These are phyloP conservation scores for Schizosaccharomyces pombe DNA, from an alignment of 805 yeast species.

Conservation along the genomic window DNA sequence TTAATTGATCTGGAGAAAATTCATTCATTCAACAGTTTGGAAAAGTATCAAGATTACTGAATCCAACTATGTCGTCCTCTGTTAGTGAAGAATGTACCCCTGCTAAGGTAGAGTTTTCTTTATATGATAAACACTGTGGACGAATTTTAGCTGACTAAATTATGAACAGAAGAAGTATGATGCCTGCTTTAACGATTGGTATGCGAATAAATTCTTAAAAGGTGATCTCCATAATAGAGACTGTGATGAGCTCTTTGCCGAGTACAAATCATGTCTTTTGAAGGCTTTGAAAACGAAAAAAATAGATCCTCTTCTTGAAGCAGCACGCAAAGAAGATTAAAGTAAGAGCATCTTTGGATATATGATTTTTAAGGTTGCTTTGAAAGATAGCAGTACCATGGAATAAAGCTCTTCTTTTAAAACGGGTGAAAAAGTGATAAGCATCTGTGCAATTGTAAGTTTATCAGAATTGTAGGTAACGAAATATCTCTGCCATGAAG, in stretches of 20 bases:
- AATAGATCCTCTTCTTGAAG: slow-evolving; percentile 55
- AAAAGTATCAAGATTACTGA: background rate
- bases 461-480: no score
- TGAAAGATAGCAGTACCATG: no score
- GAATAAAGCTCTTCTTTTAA: no score
- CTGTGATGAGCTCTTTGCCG: slow-evolving; percentile 68
- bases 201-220: slow-evolving; percentile 30
- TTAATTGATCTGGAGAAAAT: no score
- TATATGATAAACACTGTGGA: background rate
- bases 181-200: slow-evolving; percentile 80
- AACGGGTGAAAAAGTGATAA: no score
- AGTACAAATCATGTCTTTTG: slow-evolving; percentile 56
- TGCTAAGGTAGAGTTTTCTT: background rate
- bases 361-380: no score
- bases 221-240: slow-evolving; percentile 31
- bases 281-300: slow-evolving; percentile 40
- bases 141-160: no score
- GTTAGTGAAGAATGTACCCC: slow-evolving; percentile 1
- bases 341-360: slow-evolving; percentile 34
- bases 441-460: no score
- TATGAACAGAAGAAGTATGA: slow-evolving; percentile 37
- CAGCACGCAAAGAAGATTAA: slow-evolving; percentile 70
- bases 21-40: no score
- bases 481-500: no score
- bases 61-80: slow-evolving; percentile 4